Conservation (phyloP, 768 basidiomycete genomes). For the Boletus barrowsii region DNA sequence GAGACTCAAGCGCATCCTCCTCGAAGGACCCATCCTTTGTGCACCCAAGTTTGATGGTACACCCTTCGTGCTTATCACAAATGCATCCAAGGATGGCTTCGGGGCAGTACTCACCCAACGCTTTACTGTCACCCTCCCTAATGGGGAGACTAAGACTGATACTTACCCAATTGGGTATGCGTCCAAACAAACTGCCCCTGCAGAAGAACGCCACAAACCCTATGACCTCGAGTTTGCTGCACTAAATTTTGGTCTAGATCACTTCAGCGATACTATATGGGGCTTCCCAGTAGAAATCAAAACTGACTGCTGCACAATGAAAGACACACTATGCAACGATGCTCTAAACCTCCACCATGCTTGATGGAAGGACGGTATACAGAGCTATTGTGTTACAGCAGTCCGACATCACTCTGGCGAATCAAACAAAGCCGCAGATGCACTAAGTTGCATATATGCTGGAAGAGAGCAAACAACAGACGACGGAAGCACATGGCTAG, state of each 20-base stretch:
- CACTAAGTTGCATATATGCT: constrained; percentile 18
- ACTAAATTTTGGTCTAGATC: constrained; percentile 33
- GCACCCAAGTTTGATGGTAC: constrained; percentile 32
- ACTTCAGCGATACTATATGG: constrained; percentile 30
- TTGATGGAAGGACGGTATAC: constrained; percentile 28
- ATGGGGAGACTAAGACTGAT: neutral
- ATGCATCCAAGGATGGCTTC: constrained; percentile 34
- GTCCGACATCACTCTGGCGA: constrained; percentile 19
- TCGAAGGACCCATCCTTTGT: constrained; percentile 1
- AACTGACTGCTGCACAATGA: constrained; percentile 25
- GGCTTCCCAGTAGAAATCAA: constrained; percentile 31
- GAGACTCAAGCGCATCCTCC: constrained; percentile 29
- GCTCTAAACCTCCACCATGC: constrained; percentile 13
- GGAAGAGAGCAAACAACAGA: neutral
- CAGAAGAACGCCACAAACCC: constrained; percentile 33
- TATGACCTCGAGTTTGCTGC: constrained; percentile 37
- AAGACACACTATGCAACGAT: constrained; percentile 21
- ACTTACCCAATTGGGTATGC: constrained; percentile 15
- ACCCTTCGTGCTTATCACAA: constrained; percentile 37
- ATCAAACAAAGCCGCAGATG: constrained; percentile 30
- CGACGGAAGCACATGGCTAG: constrained; percentile 33
- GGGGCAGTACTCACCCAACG: constrained; percentile 32
- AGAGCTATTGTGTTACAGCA: constrained; percentile 11
- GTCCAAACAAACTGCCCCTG: constrained; percentile 32
- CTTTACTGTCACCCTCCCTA: neutral